These are phyloP conservation scores for Musa itinerans DNA, from an alignment of 176 grass and related monocot species.

Conservation along the genomic window DNA sequence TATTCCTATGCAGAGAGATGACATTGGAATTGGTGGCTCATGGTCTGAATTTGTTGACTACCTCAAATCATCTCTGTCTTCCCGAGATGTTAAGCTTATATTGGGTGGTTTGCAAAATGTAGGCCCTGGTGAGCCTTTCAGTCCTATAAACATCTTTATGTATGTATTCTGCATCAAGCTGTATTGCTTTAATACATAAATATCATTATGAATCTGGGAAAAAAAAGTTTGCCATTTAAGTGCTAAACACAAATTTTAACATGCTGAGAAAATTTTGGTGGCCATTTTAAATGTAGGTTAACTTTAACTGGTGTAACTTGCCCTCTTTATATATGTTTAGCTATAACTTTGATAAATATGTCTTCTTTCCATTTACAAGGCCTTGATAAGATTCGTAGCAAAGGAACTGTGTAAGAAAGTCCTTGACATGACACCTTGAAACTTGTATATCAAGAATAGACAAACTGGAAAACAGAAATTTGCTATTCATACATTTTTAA, in stretches of 20 bases:
- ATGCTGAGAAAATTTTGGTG: neutral
- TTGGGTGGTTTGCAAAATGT: slow-evolving; percentile 1
- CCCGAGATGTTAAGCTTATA: slow-evolving; percentile 49
- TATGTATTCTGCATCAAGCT: neutral
- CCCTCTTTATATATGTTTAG: neutral
- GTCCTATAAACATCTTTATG: neutral
- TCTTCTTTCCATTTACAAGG: too few relatives aligned
- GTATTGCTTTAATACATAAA: neutral
- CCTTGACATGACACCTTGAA: too few relatives aligned
- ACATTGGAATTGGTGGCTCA: slow-evolving; percentile 74
- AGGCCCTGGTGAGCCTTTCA: neutral
- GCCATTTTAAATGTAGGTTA: neutral
- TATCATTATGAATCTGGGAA: neutral
- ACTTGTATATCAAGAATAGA: too few relatives aligned
- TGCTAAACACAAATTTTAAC: neutral
- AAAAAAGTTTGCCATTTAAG: neutral
- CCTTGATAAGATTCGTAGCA: too few relatives aligned
- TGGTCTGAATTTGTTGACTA: slow-evolving; percentile 75
- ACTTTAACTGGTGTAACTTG: neutral
- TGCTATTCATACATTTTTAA: too few relatives aligned
- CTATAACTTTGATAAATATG: too few relatives aligned
- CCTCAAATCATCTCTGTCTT: slow-evolving; percentile 52
- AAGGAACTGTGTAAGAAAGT: too few relatives aligned
- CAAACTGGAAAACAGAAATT: too few relatives aligned
- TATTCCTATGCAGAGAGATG: slow-evolving; percentile 49